Base-by-base conservation (phyloP, 805 yeast genomes). In the Wickerhamiella vanderwaltii region DNA sequence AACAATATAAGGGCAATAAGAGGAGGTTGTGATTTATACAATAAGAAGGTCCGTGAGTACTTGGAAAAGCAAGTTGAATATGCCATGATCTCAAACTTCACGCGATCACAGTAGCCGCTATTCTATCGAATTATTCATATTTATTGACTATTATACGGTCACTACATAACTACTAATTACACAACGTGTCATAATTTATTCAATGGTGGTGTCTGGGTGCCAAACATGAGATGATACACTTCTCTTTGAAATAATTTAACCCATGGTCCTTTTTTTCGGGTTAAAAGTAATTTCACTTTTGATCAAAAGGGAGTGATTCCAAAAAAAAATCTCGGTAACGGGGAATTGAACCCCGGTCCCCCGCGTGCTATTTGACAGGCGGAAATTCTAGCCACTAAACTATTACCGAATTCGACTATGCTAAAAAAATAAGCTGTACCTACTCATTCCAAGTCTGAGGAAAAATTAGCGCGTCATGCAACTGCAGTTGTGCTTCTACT, bases 351-450 rank as follows among this genome's bases (percentile, higher is more conserved):
- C 49, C 46, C 49, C 46, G 49, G 46, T 46, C 49, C 39, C 49
- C 49, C 49, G 49, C 49, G 49, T 44, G 49, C 48, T 28, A 29
- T 41, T 46, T 57, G 62, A 58, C 62, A 58, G 60, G 61, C 62
- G 62, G 61, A 52, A 52, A 58, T 58, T 58, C 62, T 58, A 55
- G 60, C 62, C 62, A 58, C 60, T 58, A 58, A 58, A 58, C 62
- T 58, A 58, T 58, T 55, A 52, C 59, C 58, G 61, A 57, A 15
- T 22, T 20, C 23, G 17, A 3, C 5, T 5, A 33, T 12, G 6
- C n/a, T 31, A 11, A 15, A 7, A 11, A 11, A 23, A 7, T 23
- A 7, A 7, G 7, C 26, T 23, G 26, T 23, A 11, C 26, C 7
- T 23, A 23, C 26, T 7, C 7, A 11, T 23, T 23, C 26, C 26